These are phyloP conservation scores for Chimonanthus salicifolius DNA, from an alignment of 164 flowering plant genomes.

Conservation along the genomic window DNA sequence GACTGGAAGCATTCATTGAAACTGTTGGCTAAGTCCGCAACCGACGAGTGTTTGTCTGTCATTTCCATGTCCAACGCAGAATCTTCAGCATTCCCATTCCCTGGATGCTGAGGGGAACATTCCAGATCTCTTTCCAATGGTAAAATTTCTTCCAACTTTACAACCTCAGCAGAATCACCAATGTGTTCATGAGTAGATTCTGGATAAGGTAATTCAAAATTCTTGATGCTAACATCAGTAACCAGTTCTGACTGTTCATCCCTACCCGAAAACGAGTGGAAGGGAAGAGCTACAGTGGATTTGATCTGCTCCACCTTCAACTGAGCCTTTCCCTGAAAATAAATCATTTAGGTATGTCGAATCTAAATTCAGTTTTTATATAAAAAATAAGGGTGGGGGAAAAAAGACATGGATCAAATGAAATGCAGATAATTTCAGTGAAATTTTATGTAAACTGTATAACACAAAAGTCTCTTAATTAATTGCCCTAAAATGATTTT, in stretches of 20 bases:
- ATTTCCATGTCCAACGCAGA: conserved; percentile 9
- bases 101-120: not conserved
- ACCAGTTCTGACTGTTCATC: conserved; percentile 18
- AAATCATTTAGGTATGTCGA: not conserved
- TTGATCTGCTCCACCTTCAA: conserved; percentile 75
- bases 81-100: not conserved
- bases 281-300: conserved; percentile 69
- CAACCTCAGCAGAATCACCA: conserved; percentile 8
- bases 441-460: too few relatives aligned
- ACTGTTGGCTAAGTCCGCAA: conserved; percentile 58
- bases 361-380: too few relatives aligned
- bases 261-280: conserved; percentile 53
- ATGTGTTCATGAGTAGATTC: not conserved
- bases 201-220: not conserved
- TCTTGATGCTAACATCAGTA: conserved; percentile 14
- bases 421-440: too few relatives aligned
- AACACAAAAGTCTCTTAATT: too few relatives aligned
- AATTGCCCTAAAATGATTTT: too few relatives aligned
- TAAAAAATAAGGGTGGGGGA: too few relatives aligned
- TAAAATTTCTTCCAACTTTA: conserved; percentile 42
- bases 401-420: too few relatives aligned
- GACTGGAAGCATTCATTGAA: conserved; percentile 52
- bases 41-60: conserved; percentile 41
- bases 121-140: conserved; percentile 29
- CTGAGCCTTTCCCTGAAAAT: conserved; percentile 38